Evolutionary conservation across 306 rosid species (phyloP).

Genomic region (Herpetospermum pedunculosum): DNA sequence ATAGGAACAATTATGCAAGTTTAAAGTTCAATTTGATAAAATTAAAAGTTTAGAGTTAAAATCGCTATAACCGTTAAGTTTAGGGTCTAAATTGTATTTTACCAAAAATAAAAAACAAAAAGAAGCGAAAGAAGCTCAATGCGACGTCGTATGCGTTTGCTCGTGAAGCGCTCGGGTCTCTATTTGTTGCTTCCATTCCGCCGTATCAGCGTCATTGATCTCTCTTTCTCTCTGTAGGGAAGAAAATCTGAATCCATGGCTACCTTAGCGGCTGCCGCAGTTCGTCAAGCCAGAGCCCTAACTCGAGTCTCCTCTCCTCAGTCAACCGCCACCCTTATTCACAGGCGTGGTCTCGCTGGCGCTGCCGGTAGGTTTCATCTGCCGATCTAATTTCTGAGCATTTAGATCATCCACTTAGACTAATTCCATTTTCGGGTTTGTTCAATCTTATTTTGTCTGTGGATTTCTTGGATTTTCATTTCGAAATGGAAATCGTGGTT

Average conservation of each 20-base stretch:
- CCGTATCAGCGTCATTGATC: not conserved
- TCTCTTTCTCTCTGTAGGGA: slow-evolving; percentile 6
- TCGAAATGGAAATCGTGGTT: not conserved
- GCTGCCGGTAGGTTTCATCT: slow-evolving; percentile 48
- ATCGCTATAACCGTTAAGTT: too few relatives aligned
- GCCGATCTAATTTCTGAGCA: not conserved
- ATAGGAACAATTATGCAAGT: too few relatives aligned
- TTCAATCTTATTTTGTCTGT: not conserved
- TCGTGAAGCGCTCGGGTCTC: not conserved
- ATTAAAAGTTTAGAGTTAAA: too few relatives aligned
- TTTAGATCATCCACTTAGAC: slow-evolving; percentile 4
- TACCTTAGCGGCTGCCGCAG: slow-evolving; percentile 50
- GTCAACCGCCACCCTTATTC: slow-evolving; percentile 30
- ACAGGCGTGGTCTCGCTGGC: slow-evolving; percentile 73
- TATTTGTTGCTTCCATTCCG: not conserved
- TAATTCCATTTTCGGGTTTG: not conserved
- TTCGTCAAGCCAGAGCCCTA: slow-evolving; percentile 56
- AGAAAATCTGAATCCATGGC: slow-evolving; percentile 45
- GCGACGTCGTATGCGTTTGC: not conserved
- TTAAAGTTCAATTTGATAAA: too few relatives aligned
- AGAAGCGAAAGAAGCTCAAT: not conserved
- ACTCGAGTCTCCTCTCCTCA: slow-evolving; percentile 41
- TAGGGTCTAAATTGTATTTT: too few relatives aligned
- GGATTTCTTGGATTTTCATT: not conserved
- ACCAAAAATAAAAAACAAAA: not conserved